Percentiles rank a stretch among this genome's conserved stretches.
Conservation (phyloP, 768 basidiomycete species). For the Serendipita indica region DNA sequence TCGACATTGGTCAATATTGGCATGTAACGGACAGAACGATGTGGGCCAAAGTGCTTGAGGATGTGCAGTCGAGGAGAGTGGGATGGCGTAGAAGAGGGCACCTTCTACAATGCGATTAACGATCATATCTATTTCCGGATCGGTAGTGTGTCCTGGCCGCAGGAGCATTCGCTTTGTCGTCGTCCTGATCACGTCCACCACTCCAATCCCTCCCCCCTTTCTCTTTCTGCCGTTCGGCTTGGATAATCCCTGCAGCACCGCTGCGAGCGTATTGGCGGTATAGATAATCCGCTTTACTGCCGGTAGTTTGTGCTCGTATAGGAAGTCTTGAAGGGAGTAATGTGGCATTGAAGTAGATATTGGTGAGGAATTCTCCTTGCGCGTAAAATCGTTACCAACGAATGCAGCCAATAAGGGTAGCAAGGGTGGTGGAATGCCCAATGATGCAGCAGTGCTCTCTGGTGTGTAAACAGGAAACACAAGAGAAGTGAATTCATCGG, state of each 20-base stretch:
- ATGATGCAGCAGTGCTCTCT: conserved; percentile 40
- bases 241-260: conserved; percentile 24
- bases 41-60: conserved; percentile 36
- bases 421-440: conserved; percentile 52
- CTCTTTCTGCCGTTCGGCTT: conserved; percentile 12
- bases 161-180: conserved; percentile 9
- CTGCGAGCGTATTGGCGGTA: conserved; percentile 44
- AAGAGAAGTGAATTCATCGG: conserved; percentile 26
- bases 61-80: conserved; percentile 17
- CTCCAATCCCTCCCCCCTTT: background rate
- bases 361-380: conserved; percentile 20
- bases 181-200: conserved; percentile 13
- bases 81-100: conserved; percentile 64
- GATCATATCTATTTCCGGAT: conserved; percentile 36
- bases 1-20: conserved; percentile 1
- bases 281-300: conserved; percentile 50
- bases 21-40: conserved; percentile 46
- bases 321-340: conserved; percentile 27
- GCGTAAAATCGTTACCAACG: conserved; percentile 68
- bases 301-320: conserved; percentile 50
- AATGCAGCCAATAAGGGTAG: conserved; percentile 66
- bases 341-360: background rate
- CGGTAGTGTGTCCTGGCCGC: conserved; percentile 18
- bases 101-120: conserved; percentile 58
- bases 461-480: conserved; percentile 49